phyloP scores from a whole-genome alignment of 441 rosid species.

The Populus hybrid region DNA sequence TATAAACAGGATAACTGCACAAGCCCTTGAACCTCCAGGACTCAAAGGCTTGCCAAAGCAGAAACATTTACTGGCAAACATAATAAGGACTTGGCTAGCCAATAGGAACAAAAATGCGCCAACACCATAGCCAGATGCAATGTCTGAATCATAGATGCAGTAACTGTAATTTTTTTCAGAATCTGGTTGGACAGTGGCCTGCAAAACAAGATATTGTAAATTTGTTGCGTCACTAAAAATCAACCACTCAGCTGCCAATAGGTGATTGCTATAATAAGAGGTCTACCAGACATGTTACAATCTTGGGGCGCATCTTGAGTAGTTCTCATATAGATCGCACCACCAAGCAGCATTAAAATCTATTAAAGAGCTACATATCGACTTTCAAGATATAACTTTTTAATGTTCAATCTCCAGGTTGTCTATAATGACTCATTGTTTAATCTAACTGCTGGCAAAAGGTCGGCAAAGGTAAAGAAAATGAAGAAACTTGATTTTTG shows the following conservation, averaged over 20 bases:
- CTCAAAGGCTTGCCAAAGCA: constrained; percentile 78
- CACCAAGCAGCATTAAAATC: background rate
- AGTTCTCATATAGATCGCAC: background rate
- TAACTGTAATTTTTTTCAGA: constrained; percentile 41
- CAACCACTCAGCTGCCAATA: background rate
- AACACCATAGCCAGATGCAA: constrained; percentile 68
- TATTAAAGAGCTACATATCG: background rate
- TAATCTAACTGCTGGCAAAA: background rate
- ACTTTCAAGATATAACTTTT: background rate
- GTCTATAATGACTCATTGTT: background rate
- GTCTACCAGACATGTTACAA: background rate
- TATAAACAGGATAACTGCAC: constrained; percentile 73
- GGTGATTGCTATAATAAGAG: background rate
- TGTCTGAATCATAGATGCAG: constrained; percentile 78
- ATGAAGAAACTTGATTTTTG: background rate
- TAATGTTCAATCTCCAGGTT: background rate
- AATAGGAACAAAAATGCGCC: constrained; percentile 67
- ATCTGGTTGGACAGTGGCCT: constrained; percentile 58
- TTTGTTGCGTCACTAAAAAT: constrained; percentile 9
- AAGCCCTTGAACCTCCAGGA: constrained; percentile 77
- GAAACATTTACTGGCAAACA: constrained; percentile 70
- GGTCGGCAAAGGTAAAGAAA: background rate
- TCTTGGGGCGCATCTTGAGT: background rate
- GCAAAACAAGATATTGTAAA: constrained; percentile 24
- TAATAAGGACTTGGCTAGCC: constrained; percentile 61